Conservation (phyloP, 306 rosid species). For the Sicyos baderoa region DNA sequence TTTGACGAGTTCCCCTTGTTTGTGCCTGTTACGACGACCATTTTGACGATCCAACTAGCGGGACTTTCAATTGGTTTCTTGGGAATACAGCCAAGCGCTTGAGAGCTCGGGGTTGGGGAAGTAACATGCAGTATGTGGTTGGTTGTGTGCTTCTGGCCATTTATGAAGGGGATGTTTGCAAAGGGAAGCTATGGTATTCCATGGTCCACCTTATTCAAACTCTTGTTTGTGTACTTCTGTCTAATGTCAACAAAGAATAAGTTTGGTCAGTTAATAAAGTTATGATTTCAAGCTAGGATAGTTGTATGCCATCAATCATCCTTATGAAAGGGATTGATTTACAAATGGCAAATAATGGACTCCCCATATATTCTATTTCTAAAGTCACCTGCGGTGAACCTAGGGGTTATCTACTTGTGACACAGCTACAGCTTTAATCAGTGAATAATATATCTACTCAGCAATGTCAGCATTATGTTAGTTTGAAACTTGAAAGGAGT, state of each 20-base stretch:
- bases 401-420: not conserved
- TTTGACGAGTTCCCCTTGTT: slow-evolving; percentile 47
- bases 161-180: slow-evolving; percentile 46
- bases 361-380: not conserved
- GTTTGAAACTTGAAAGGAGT: not conserved
- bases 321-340: not conserved
- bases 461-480: not conserved
- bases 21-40: slow-evolving; percentile 54
- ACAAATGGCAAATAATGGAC: not conserved
- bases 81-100: too few species aligned
- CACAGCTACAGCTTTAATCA: not conserved
- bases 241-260: slow-evolving; percentile 8
- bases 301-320: not conserved
- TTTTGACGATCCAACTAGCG: too few species aligned
- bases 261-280: not conserved
- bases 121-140: slow-evolving; percentile 32
- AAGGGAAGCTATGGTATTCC: slow-evolving; percentile 59
- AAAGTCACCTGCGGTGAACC: not conserved
- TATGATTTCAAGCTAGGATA: not conserved
- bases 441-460: too few species aligned
- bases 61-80: too few species aligned
- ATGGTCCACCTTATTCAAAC: slow-evolving; percentile 29
- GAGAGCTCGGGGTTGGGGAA: too few species aligned
- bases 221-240: slow-evolving; percentile 34
- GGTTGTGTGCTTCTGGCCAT: slow-evolving; percentile 43